Evolutionary conservation across 2,329 filamentous ascomycete genomes (phyloP), one percentile per base, ranked within the genome.

Genomic region (Phyllosticta citriasiana): DNA sequence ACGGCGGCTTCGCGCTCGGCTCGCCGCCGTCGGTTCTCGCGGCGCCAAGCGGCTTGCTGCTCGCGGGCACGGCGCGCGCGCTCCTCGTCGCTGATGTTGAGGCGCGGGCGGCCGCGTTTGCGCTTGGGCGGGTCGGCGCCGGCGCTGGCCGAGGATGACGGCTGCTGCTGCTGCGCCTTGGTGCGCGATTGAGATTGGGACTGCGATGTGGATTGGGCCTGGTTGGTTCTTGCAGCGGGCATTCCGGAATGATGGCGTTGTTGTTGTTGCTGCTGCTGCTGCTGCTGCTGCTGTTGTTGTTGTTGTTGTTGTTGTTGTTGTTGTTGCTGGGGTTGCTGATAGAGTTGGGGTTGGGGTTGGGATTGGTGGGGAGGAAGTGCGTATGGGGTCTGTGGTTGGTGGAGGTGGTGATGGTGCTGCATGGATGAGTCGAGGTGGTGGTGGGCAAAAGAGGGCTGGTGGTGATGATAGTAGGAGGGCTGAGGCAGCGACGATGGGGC

Each of bases 1-100:
- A 81, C 77, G 0, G 86, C 86, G 2, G 78, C 77, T 4, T 71
- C 64, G 0, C 55, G 52, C 25, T 57, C 54, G 40, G 27, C 19
- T 24, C 47, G 47, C 27, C 54, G 54, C 24, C 55, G 54, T 50
- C 57, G 56, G 50, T 61, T 51, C 55, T 61, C 59, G 27, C 47
- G 50, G 54, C 59, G 59, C 59, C 59, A 61, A 19, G 54, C 54
- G 33, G 59, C 59, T 25, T 61, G 59, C 50, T 61, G 59, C 51
- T 61, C 53, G 25, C 55, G 55, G 10, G 59, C 54, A 10, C 59
- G 54, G 25, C 55, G 53, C 27, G 59, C 30, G 30, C 59, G 59
- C 59, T 61, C 59, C 54, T 57, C 54, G 16, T 61, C 59, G 27
- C 54, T 61, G 47, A 61, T 35, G 59, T 61, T 57, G 54, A 61